A percentile compares a stretch with the other conserved stretches of the same genome.
Conservation (phyloP, 2,329 filamentous ascomycete genomes). For the Mycosphaerella sp. region DNA sequence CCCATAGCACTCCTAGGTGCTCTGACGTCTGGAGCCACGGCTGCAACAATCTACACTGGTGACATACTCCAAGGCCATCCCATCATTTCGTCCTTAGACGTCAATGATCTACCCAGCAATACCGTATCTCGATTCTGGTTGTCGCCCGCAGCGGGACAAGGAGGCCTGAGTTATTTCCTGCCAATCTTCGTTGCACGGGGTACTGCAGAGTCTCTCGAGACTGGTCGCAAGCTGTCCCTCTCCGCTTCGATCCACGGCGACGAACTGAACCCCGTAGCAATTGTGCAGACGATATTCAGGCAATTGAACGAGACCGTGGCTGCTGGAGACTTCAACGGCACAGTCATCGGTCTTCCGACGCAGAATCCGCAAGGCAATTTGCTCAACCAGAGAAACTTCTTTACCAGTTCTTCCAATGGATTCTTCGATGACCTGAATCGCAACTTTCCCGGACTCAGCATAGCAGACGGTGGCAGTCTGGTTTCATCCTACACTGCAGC, state of each 20-base stretch:
- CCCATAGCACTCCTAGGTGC: slow-evolving; percentile 2
- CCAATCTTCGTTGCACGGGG: slow-evolving; percentile 38
- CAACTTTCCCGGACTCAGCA: slow-evolving; percentile 54
- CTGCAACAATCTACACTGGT: slow-evolving; percentile 20
- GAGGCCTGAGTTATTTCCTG: slow-evolving; percentile 35
- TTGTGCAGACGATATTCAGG: slow-evolving; percentile 35
- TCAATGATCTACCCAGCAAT: slow-evolving; percentile 35
- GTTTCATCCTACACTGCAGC: slow-evolving; percentile 27
- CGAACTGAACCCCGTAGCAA: slow-evolving; percentile 36
- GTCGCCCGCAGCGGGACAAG: slow-evolving; percentile 36
- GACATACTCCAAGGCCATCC: slow-evolving; percentile 22
- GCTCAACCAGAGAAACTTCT: slow-evolving; percentile 38
- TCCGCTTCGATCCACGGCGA: slow-evolving; percentile 38
- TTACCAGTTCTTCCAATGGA: slow-evolving; percentile 36
- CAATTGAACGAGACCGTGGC: slow-evolving; percentile 35
- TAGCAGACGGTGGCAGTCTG: slow-evolving; percentile 20
- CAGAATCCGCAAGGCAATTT: slow-evolving; percentile 38
- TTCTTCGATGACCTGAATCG: slow-evolving; percentile 54
- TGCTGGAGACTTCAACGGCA: slow-evolving; percentile 22
- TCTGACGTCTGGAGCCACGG: not conserved
- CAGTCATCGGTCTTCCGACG: slow-evolving; percentile 37
- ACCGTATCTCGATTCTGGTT: slow-evolving; percentile 36
- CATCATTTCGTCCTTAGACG: slow-evolving; percentile 28
- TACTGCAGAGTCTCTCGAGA: slow-evolving; percentile 33
- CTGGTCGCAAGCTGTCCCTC: slow-evolving; percentile 35